Percentiles rank a stretch among this genome's conserved stretches.
phyloP scores from a whole-genome alignment of 768 basidiomycete species.

The Boletus patriciae region DNA sequence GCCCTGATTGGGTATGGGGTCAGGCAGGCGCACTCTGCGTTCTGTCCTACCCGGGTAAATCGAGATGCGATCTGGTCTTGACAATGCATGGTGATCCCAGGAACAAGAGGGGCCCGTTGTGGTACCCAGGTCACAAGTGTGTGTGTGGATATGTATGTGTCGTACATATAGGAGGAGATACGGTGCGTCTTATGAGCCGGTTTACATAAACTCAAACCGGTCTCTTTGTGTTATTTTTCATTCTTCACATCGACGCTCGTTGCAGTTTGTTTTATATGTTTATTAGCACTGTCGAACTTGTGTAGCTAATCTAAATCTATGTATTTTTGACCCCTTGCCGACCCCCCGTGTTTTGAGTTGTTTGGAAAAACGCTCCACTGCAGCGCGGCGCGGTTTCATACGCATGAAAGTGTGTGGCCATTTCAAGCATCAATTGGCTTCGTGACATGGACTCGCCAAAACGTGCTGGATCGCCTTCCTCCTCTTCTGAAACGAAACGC shows the following conservation, averaged over 20 bases:
- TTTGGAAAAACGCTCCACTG: conserved; percentile 10
- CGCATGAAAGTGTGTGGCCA: conserved; percentile 17
- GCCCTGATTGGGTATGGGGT: conserved; percentile 31
- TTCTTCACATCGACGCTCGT: not conserved
- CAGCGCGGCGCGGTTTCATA: conserved; percentile 6
- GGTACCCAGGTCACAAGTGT: not conserved
- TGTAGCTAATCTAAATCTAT: not conserved
- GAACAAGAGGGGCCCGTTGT: not conserved
- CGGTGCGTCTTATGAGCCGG: not conserved
- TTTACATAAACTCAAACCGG: not conserved
- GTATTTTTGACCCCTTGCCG: conserved; percentile 4
- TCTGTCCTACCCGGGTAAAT: not conserved
- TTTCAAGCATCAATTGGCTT: conserved; percentile 25
- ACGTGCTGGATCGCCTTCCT: conserved; percentile 59
- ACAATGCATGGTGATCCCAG: not conserved
- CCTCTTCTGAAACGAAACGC: conserved; percentile 56
- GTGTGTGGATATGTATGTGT: not conserved
- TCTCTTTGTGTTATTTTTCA: not conserved
- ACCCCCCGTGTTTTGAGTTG: conserved; percentile 24
- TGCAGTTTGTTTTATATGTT: not conserved
- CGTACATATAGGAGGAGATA: not conserved
- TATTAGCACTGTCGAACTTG: not conserved
- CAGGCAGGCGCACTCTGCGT: not conserved
- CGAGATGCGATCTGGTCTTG: not conserved
- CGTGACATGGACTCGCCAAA: conserved; percentile 61